Conservation (phyloP, 2,329 filamentous ascomycete species). For the Sarocladium brachiariae region DNA sequence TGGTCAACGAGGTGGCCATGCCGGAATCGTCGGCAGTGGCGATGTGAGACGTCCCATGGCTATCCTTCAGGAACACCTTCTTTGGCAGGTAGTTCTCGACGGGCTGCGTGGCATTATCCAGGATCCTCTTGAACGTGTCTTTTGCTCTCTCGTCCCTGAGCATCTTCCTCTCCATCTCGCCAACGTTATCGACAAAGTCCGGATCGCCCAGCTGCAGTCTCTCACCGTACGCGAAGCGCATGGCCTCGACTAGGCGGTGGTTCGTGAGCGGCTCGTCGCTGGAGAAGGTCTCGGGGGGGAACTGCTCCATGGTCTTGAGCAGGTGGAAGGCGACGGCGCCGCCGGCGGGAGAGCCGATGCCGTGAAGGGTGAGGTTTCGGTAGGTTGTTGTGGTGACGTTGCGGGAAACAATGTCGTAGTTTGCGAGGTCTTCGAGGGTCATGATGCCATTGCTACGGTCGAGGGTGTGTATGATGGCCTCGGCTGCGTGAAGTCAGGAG, state of each 20-base stretch:
- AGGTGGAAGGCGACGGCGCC: constrained; percentile 69
- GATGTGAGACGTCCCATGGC: constrained; percentile 68
- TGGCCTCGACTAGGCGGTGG: constrained; percentile 80
- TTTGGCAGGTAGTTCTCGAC: constrained; percentile 67
- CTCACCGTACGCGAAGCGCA: constrained; percentile 80
- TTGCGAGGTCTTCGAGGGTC: constrained; percentile 68
- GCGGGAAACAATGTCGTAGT: constrained; percentile 64
- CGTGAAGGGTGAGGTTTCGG: constrained; percentile 62
- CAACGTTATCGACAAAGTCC: constrained; percentile 57
- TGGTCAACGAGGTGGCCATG: constrained; percentile 73
- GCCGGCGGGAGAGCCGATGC: constrained; percentile 67
- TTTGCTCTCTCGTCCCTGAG: constrained; percentile 53
- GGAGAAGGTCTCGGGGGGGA: constrained; percentile 45
- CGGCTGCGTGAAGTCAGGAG: constrained; percentile 37
- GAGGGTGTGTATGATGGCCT: constrained; percentile 65
- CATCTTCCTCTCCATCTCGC: constrained; percentile 60
- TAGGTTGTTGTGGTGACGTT: constrained; percentile 58
- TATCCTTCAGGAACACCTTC: constrained; percentile 58
- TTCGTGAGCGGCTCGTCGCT: constrained; percentile 58
- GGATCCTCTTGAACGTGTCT: constrained; percentile 59
- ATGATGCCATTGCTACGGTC: constrained; percentile 72
- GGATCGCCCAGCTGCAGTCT: constrained; percentile 81
- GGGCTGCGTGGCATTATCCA: constrained; percentile 64
- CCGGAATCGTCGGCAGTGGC: constrained; percentile 66
- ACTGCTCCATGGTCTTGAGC: constrained; percentile 79